A percentile compares a stretch with the other conserved stretches of the same genome.
Evolutionary conservation across 129 eudicot species (phyloP).

Genomic region (Kitagawia praeruptora): DNA sequence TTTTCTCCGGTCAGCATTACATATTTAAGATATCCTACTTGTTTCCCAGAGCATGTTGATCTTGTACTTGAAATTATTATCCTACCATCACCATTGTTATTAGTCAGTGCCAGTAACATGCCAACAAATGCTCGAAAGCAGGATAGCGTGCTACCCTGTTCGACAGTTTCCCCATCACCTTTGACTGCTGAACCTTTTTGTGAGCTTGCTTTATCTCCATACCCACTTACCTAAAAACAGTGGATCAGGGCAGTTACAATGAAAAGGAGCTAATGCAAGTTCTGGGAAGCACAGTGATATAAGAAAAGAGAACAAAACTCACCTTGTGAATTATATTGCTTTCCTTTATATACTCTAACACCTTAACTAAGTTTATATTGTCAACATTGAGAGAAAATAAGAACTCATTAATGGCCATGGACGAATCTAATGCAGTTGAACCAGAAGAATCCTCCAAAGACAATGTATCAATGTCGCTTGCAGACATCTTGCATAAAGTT

Average conservation of each 20-base stretch:
- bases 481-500: constrained; percentile 28
- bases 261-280: constrained; percentile 7
- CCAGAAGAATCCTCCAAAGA: constrained; percentile 17
- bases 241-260: background rate
- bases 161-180: constrained; percentile 17
- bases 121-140: constrained; percentile 67
- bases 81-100: constrained; percentile 79
- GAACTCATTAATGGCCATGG: constrained; percentile 69
- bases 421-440: constrained; percentile 33
- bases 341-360: constrained; percentile 69
- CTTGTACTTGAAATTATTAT: constrained; percentile 55
- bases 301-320: constrained; percentile 7
- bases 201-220: constrained; percentile 51
- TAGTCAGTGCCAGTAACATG: constrained; percentile 63
- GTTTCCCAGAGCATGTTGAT: constrained; percentile 36
- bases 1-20: constrained; percentile 96
- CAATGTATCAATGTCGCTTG: constrained; percentile 20
- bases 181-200: constrained; percentile 27
- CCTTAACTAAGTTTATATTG: constrained; percentile 78
- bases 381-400: constrained; percentile 83
- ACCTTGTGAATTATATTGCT: constrained; percentile 94
- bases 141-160: constrained; percentile 57
- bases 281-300: background rate
- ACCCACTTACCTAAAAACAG: constrained; percentile 69
- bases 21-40: constrained; percentile 67